Base-by-base conservation (phyloP, 306 rosid species). In the Neltuma alba region DNA sequence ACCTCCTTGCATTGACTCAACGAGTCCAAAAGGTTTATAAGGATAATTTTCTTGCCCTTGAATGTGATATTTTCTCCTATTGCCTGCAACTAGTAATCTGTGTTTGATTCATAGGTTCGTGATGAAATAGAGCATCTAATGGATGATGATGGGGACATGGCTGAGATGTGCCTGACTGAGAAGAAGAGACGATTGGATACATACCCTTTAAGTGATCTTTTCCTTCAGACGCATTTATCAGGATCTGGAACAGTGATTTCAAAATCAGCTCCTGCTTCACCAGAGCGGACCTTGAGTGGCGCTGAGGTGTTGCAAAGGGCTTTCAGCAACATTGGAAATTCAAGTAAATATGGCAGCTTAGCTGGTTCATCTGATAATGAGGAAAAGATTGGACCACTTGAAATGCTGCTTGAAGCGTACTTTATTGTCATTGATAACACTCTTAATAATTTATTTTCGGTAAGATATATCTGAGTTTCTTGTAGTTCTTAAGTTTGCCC, bases 131-230 rank as follows among this genome's bases (percentile, higher is more conserved):
- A 96, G 83, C 99, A 96, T 86, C 97, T 96, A 80, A 96, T 96
- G 98, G 99, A 96, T 78, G 99, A 96, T 77, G 99, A 96, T 85
- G 99, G 97, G 63, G 99, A 96, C 85, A 96, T 96, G 99, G 99
- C 99, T 57, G 99, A 96, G 91, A 96, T 96, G 99, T 96, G 94
- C 80, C 90, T 96, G 38, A 91, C 98, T 2, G 98, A 96, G 91
- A 96, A 96, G 92, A 92, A 84, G 90, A 86, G 82, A 65, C 85
- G 92, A 86, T 88, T 90, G 50, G 88, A 78, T 2, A 57, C 85
- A n/a, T 79, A 80, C 77, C 69, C 79, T 83, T 62, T 58, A 25
- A 87, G 84, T 84, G 93, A 90, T 78, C 78, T 73, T 77, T 48
- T 70, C 79, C 75, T 80, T 72, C 91, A 85, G 84, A 76, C 68